A percentile compares a stretch with the other conserved stretches of the same genome.
phyloP scores from a whole-genome alignment of 768 basidiomycete genomes.

The Pholiota molesta region DNA sequence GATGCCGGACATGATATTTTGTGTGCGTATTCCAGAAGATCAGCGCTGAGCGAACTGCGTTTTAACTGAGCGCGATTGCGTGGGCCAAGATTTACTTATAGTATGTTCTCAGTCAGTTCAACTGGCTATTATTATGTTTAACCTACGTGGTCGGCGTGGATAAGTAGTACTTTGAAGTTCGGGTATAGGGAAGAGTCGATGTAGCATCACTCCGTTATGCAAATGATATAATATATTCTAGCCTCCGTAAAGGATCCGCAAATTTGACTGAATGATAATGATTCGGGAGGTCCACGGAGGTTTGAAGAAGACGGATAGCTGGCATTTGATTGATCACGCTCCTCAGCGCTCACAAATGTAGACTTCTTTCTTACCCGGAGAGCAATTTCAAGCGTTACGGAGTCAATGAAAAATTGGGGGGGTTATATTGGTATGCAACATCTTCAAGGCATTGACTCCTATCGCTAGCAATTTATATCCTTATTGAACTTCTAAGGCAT shows the following conservation, averaged over 20 bases:
- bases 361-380: constrained; percentile 5
- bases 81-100: background rate
- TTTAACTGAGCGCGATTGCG: background rate
- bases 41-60: background rate
- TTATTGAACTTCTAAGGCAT: too few species aligned
- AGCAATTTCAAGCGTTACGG: background rate
- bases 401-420: background rate
- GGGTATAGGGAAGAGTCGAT: background rate
- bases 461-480: too few species aligned
- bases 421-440: background rate
- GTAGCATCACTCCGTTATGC: background rate
- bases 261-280: background rate
- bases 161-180: too few species aligned
- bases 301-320: background rate
- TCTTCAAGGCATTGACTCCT: background rate
- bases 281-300: background rate
- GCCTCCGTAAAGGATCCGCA: background rate
- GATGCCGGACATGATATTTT: background rate
- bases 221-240: background rate
- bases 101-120: background rate
- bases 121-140: too few species aligned
- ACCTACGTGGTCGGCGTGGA: too few species aligned
- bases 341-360: background rate
- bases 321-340: background rate
- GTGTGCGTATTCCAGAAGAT: constrained; percentile 3